Evolutionary conservation across 371 early-diverging fungal genomes (phyloP).

Genomic region (Mortierella sp.): DNA sequence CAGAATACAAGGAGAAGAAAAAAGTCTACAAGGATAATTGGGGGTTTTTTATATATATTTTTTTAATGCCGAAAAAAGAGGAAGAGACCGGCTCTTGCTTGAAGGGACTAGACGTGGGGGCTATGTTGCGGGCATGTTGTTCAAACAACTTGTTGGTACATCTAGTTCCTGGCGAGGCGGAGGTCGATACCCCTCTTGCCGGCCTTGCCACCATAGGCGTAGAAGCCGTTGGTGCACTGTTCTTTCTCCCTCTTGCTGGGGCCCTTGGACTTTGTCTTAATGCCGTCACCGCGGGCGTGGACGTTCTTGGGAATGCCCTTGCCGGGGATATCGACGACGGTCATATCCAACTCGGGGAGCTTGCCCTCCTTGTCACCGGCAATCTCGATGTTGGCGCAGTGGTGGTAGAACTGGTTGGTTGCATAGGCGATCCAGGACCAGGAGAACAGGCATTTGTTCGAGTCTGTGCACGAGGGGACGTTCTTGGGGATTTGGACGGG

Average conservation of each 20-base stretch:
- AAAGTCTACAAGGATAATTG: conserved; percentile 2
- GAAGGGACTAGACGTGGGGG: conserved; percentile 2
- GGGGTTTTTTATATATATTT: neutral
- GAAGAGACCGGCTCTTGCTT: neutral
- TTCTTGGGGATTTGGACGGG: conserved; percentile 53
- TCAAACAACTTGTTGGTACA: neutral
- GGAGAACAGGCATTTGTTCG: conserved; percentile 47
- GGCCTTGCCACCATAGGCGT: conserved; percentile 23
- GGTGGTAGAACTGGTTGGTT: conserved; percentile 52
- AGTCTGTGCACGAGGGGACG: conserved; percentile 37
- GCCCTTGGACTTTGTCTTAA: conserved; percentile 11
- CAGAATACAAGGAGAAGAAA: neutral
- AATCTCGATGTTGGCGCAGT: conserved; percentile 50
- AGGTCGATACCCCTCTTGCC: conserved; percentile 32
- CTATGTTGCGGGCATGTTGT: neutral
- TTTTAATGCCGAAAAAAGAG: conserved; percentile 8
- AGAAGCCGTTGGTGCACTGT: conserved; percentile 30
- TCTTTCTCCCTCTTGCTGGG: conserved; percentile 18
- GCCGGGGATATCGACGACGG: conserved; percentile 32
- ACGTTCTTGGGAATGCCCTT: conserved; percentile 10
- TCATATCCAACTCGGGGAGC: conserved; percentile 41
- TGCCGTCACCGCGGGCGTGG: conserved; percentile 32
- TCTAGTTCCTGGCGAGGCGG: conserved; percentile 7
- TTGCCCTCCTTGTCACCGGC: conserved; percentile 11
- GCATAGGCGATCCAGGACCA: conserved; percentile 43